These are phyloP conservation scores for Albugo candida DNA, from an alignment of 352 stramenopile species.

Conservation along the genomic window DNA sequence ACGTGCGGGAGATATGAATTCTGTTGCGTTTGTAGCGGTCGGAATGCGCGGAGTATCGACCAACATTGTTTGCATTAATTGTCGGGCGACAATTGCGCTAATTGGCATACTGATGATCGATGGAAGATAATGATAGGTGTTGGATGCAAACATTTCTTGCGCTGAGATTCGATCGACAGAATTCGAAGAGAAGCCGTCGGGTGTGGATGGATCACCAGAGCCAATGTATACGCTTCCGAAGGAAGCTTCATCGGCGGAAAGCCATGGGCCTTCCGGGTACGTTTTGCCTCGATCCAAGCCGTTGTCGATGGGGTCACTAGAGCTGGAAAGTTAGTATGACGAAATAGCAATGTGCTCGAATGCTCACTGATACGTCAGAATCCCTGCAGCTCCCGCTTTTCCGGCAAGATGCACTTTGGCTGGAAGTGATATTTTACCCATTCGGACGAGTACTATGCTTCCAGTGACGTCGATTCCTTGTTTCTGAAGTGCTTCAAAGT, in stretches of 20 bases:
- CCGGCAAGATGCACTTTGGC: conserved; percentile 52
- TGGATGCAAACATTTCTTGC: conserved; percentile 67
- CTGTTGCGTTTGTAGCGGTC: not conserved
- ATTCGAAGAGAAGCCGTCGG: conserved; percentile 36
- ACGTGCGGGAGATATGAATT: conserved; percentile 2
- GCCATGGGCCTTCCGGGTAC: conserved; percentile 52
- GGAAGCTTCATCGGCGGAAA: conserved; percentile 21
- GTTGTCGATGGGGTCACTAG: conserved; percentile 46
- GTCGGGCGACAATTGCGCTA: conserved; percentile 29
- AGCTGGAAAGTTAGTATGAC: too few relatives aligned
- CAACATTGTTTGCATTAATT: conserved; percentile 15
- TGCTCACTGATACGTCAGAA: conserved; percentile 55
- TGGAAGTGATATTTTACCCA: conserved; percentile 40
- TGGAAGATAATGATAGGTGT: conserved; percentile 70
- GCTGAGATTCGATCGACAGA: conserved; percentile 41
- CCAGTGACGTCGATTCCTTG: conserved; percentile 28
- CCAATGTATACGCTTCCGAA: conserved; percentile 73
- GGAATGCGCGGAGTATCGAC: conserved; percentile 1
- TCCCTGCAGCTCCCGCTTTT: conserved; percentile 28
- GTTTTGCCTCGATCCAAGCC: conserved; percentile 23
- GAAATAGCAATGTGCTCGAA: too few relatives aligned
- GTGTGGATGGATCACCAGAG: conserved; percentile 60
- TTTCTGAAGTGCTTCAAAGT: conserved; percentile 27
- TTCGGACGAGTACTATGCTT: conserved; percentile 39
- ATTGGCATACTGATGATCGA: conserved; percentile 50